Percentiles rank a stretch among this genome's conserved stretches.
phyloP scores from a whole-genome alignment of 495 filamentous ascomycete species.

The Hypomontagnella submonticulosa region DNA sequence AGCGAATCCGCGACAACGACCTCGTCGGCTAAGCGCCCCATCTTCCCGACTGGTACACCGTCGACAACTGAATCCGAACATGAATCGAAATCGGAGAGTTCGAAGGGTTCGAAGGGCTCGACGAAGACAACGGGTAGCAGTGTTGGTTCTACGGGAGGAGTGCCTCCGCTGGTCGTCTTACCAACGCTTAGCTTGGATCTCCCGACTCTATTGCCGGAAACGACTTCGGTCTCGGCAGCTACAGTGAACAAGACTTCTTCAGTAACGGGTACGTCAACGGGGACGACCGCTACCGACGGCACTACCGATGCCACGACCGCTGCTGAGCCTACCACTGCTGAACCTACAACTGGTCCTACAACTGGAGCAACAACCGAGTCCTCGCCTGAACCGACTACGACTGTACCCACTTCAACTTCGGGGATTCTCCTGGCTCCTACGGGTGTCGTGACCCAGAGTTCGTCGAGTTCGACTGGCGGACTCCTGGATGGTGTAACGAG shows the following conservation, averaged over 20 bases:
- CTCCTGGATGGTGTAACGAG: slow-evolving; percentile 36
- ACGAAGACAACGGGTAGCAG: slow-evolving; percentile 20
- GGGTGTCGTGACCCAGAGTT: slow-evolving; percentile 47
- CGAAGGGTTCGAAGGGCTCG: no score
- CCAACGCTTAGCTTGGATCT: slow-evolving; percentile 38
- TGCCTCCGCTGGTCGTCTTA: slow-evolving; percentile 35
- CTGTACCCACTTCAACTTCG: slow-evolving; percentile 37
- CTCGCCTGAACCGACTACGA: slow-evolving; percentile 28
- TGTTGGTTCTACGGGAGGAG: slow-evolving; percentile 26
- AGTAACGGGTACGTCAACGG: slow-evolving; percentile 2
- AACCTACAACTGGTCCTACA: slow-evolving; percentile 30
- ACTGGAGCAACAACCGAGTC: slow-evolving; percentile 30
- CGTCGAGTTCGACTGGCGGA: slow-evolving; percentile 35
- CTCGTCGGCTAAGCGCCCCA: slow-evolving; percentile 13
- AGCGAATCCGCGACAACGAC: slow-evolving; percentile 26
- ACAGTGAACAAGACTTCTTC: slow-evolving; percentile 16
- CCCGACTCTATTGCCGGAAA: slow-evolving; percentile 22
- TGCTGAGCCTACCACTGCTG: slow-evolving; percentile 19
- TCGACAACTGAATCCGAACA: slow-evolving; percentile 27
- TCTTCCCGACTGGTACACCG: slow-evolving; percentile 15
- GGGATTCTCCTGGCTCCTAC: slow-evolving; percentile 51
- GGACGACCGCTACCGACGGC: neutral
- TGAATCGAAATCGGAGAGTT: slow-evolving; percentile 12
- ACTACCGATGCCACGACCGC: slow-evolving; percentile 8
- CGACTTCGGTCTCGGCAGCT: slow-evolving; percentile 24